Base-by-base conservation (phyloP, 176 grass and related monocot species). In the Carex kokanica region DNA sequence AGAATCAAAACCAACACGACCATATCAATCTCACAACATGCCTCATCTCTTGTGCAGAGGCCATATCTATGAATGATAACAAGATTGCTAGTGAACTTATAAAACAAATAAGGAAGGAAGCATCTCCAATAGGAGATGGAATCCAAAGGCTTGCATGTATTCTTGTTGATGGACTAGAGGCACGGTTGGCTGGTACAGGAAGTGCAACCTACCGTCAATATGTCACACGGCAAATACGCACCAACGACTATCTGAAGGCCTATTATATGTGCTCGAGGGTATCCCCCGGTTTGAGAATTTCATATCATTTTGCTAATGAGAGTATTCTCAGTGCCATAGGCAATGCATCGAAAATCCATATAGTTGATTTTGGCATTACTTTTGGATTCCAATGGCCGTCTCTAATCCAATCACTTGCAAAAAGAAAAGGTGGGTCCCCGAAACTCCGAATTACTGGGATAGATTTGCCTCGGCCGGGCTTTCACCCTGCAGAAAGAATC, bases 361-460 rank as follows among this genome's bases (percentile, higher is more conserved):
- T 93, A 45, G 27, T 97, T 34, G 91, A 97, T 82, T 80, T 97
- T 29, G 81, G 70, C 27, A 66, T 97, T 65, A 80, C 21, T 85
- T 79, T 91, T 20, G 91, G 89, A 29, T 31, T 89, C 25, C 93
- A 97, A 84, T 97, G 94, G 89, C 80, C 87, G 0, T 15, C 78
- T 4, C 85, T 97, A 14, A 90, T 97, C 52, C 78, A 88, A 29
- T 81, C 89, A 0, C 86, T 97, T 0, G 65, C 89, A 36, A 8
- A 72, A 8, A 86, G 85, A 0, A 54, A 74, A 0, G 89, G 83
- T 54, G 85, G 87, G 3, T 81, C 91, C 2, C 89, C 89, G 0
- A 24, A 24, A 3, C 53, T 97, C 84, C 85, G 87, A 53, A 75
- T 97, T 72, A 93, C 91, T 1, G 89, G 84, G n/a, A 27, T 97